A percentile compares a stretch with the other conserved stretches of the same genome.
Conservation (phyloP, 805 yeast genomes). For the baker's yeast (Saccharomyces cerevisiae) region DNA sequence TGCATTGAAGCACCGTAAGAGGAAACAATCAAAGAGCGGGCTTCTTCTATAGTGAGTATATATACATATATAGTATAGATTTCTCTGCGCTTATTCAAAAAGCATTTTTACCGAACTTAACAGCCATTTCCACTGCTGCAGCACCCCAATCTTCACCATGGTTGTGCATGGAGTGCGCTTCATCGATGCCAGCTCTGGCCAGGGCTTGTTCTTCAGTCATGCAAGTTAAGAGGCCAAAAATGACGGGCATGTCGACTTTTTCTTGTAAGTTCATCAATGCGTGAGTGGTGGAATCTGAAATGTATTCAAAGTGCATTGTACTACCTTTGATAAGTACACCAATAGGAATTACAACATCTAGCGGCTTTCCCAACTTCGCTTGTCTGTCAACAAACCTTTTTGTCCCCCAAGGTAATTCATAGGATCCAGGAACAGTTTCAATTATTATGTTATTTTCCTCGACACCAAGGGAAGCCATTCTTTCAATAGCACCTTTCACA, state of each 20-base stretch:
- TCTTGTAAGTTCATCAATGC: constrained; percentile 79
- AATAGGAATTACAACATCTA: constrained; percentile 87
- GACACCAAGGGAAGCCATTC: constrained; percentile 60
- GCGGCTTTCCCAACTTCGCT: constrained; percentile 35
- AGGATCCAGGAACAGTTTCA: constrained; percentile 91
- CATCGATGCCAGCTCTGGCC: constrained; percentile 83
- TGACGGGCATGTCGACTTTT: constrained; percentile 64
- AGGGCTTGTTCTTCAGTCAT: constrained; percentile 90
- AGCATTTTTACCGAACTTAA: constrained; percentile 33
- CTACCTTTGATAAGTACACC: constrained; percentile 94
- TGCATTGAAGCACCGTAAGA: constrained; percentile 50
- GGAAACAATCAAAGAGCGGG: constrained; percentile 16
- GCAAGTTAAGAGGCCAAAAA: constrained; percentile 90
- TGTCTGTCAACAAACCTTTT: constrained; percentile 43
- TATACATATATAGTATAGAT: not conserved
- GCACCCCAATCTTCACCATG: constrained; percentile 99
- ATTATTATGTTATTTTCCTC: constrained; percentile 64
- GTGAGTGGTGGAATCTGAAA: constrained; percentile 80
- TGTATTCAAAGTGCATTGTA: constrained; percentile 97
- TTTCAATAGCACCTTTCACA: constrained; percentile 64
- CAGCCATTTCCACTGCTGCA: constrained; percentile 93
- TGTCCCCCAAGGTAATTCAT: constrained; percentile 83
- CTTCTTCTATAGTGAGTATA: constrained; percentile 2
- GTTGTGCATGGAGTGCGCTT: constrained; percentile 60
- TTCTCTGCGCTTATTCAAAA: constrained; percentile 2